Evolutionary conservation across 2,329 filamentous ascomycete species (phyloP), one percentile per base, ranked within the genome.

Genomic region (Chrysoporthe cubensis): DNA sequence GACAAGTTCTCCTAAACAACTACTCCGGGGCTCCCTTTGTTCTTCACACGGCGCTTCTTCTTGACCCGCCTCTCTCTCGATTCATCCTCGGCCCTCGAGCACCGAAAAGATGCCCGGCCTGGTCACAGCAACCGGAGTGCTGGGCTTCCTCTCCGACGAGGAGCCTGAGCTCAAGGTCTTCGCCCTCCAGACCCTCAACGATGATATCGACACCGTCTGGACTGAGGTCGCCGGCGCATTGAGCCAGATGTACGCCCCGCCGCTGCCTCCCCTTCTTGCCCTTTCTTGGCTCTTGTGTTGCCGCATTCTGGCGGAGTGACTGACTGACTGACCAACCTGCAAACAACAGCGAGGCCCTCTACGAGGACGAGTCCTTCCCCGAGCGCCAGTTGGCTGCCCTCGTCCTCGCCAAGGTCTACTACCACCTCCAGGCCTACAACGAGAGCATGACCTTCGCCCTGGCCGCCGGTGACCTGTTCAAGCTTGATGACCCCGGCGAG

Each of bases 371-470:
- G 75, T 87, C 88, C 69, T 99, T 99, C 76, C 92, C 94, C 61
- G 92, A 99, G 80, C 93, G 95, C 76, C 92, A 96, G 79, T 90
- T 99, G 66, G 96, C 96, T 66, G 96, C 96, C 65, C 87, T 99
- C 62, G 94, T 99, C 65, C 91, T 97, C 56, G 92, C 96, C 74
- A 99, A 99, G 86, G 94, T 98, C 73, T 99, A 98, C 84, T 99
- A 98, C 78, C 96, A 99, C 78, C 89, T 99, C 64, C 94, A 97
- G 81, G 96, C 96, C 79, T 99, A 99, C 84, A 96, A 97, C 78
- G 96, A 99, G 83, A 97, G 95, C 81, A 98, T 99, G 95, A 92
- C 93, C 64, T 98, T 99, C 80, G 96, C 96, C 71, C 88, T 99
- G 58, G 94, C 94, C 68, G 94, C 96, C 34, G 96, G 96, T 69